Conservation (phyloP, 2,329 filamentous ascomycete genomes). For the Sporothrix humicola region DNA sequence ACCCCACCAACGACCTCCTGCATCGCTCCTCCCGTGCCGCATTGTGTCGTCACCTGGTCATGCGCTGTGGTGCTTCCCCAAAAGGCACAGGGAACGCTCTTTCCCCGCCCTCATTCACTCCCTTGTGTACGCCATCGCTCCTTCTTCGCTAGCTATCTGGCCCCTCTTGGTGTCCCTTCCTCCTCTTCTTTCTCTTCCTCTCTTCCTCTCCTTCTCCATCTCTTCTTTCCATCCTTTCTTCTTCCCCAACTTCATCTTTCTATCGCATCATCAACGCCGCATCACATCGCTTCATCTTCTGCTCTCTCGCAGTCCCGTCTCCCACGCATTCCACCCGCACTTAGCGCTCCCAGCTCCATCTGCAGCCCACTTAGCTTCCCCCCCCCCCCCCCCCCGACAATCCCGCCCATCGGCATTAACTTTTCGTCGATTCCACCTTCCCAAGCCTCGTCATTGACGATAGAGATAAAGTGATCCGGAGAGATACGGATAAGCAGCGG, state of each 20-base stretch:
- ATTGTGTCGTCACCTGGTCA: slow-evolving; percentile 28
- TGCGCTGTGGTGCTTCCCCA: slow-evolving; percentile 17
- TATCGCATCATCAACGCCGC: background rate
- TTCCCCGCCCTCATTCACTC: slow-evolving; percentile 17
- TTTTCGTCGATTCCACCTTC: slow-evolving; percentile 5
- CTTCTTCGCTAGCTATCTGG: slow-evolving; percentile 2
- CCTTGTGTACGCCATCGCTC: slow-evolving; percentile 6
- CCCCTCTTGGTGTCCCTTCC: slow-evolving; percentile 7
- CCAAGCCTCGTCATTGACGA: background rate
- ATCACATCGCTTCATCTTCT: background rate
- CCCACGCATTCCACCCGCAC: background rate
- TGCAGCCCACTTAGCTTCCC: background rate
- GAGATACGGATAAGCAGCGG: slow-evolving; percentile 19
- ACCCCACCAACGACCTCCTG: slow-evolving; percentile 20
- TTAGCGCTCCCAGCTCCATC: slow-evolving; percentile 1
- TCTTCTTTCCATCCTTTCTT: background rate
- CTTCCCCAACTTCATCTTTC: slow-evolving; percentile 2
- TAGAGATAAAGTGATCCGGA: slow-evolving; percentile 3
- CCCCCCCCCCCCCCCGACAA: too few species aligned
- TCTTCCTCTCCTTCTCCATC: background rate
- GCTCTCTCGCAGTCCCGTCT: background rate
- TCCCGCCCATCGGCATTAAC: background rate
- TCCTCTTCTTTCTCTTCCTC: background rate
- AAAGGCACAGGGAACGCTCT: background rate
- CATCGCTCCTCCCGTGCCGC: slow-evolving; percentile 12